Base-by-base conservation (phyloP, 2,329 filamentous ascomycete genomes). In the Ceratocystis destructans region DNA sequence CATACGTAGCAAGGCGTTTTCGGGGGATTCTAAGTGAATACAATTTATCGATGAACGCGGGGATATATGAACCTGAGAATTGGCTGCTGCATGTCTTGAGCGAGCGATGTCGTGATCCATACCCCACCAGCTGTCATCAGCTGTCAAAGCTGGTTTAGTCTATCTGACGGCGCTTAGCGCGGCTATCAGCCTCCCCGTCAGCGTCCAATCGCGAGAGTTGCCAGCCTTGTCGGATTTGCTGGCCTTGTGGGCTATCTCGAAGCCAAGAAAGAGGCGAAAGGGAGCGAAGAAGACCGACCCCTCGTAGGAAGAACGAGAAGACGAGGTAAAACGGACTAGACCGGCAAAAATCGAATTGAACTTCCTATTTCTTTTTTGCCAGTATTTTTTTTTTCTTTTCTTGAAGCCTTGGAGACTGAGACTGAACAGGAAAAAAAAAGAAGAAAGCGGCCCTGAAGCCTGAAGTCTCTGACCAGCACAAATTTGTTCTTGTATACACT, bases 201-300 rank as follows among this genome's bases (percentile, higher is more conserved):
- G 33, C 28, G 28, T 41, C 64, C 64, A 66, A 66, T 66, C 41
- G 62, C 57, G 53, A 20, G 15, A n/a, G 28, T 22, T 20, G 31
- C 8, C 33, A 66, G 64, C 64, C 64, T 66, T 66, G 64, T 20
- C 53, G 57, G 33, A 8, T 37, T 22, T 61, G 37, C 6, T 59
- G 25, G 55, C 55, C 55, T 37, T 59, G 28, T 37, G 28, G 25
- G 55, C 25, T 28, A 33, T 37, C 17, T 37, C 22, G 4, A 62
- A 22, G 33, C 20, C 10, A 62, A 62, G 44, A 45, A 45, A 45
- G 44, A 44, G 31, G 17, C 41, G 10, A 62, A 62, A 44, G 10
- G 44, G 45, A 62, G n/a, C 1, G 37, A 41, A 15, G 37, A 41
- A 41, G 37, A 41, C 37, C 37, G 37, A 41, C 37, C 37, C 37